Conservation (phyloP, 2,329 filamentous ascomycete species). For the Alternaria brassicae region DNA sequence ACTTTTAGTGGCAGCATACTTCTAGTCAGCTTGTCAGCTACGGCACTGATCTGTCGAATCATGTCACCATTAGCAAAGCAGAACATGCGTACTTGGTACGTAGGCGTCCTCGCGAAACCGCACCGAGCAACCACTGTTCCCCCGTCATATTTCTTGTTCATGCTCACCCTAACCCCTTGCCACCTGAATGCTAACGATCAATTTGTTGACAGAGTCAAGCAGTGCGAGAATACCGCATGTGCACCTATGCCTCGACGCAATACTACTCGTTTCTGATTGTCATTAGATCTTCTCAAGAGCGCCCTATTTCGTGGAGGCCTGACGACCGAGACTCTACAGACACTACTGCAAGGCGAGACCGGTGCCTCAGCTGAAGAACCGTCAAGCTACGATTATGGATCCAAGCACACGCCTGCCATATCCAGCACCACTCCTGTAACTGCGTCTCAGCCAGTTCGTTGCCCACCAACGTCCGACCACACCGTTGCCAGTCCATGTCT, state of each 20-base stretch:
- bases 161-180: background rate
- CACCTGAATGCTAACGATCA: slow-evolving; percentile 3
- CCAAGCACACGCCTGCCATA: slow-evolving; percentile 22
- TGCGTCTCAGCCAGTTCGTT: slow-evolving; percentile 11
- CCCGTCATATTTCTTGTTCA: background rate
- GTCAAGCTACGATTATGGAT: slow-evolving; percentile 20
- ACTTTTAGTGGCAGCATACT: slow-evolving; percentile 46
- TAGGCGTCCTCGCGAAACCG: slow-evolving; percentile 5
- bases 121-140: background rate
- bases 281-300: slow-evolving; percentile 54
- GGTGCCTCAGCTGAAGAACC: slow-evolving; percentile 23
- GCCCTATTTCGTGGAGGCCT: slow-evolving; percentile 61
- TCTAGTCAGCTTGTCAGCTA: slow-evolving; percentile 49
- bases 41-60: slow-evolving; percentile 45
- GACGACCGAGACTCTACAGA: slow-evolving; percentile 58
- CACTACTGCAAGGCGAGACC: slow-evolving; percentile 50
- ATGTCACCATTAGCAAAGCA: slow-evolving; percentile 63
- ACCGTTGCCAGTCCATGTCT: slow-evolving; percentile 28
- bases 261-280: slow-evolving; percentile 5
- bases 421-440: slow-evolving; percentile 18
- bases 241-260: background rate
- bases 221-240: slow-evolving; percentile 64
- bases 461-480: slow-evolving; percentile 26
- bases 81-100: slow-evolving; percentile 69
- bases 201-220: slow-evolving; percentile 42